Percentiles rank a stretch among this genome's conserved stretches.
These are phyloP conservation scores for Capsicum rhomboideum DNA, from an alignment of 257 asterid species.

Conservation along the genomic window DNA sequence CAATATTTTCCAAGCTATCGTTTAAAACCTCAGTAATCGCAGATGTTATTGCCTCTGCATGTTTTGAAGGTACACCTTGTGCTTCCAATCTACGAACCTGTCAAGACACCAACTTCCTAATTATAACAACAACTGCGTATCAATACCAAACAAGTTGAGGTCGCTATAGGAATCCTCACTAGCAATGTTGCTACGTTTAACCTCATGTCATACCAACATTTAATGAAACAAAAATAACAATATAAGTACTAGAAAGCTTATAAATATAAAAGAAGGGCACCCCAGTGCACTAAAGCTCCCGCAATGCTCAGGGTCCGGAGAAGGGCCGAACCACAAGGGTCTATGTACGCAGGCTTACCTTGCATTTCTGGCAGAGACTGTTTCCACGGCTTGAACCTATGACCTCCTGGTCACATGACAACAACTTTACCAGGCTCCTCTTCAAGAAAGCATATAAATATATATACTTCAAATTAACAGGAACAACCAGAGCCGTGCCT, in stretches of 20 bases:
- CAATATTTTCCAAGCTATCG: conserved; percentile 46
- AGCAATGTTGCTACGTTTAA: neutral
- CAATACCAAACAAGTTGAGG: neutral
- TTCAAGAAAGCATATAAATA: neutral
- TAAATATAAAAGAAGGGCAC: neutral
- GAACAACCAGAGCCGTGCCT: neutral
- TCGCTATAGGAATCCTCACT: neutral
- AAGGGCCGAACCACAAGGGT: too few species aligned
- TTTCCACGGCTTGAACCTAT: too few species aligned
- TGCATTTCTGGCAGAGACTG: too few species aligned
- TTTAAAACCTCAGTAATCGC: conserved; percentile 46
- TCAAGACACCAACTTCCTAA: neutral
- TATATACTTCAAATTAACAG: neutral
- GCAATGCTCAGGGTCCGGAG: too few species aligned
- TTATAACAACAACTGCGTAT: neutral
- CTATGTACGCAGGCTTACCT: too few species aligned
- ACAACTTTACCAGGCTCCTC: too few species aligned
- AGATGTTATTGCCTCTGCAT: conserved; percentile 63
- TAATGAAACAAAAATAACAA: neutral
- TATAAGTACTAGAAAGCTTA: neutral
- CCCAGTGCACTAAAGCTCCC: too few species aligned
- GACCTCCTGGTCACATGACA: too few species aligned
- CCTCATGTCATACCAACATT: neutral
- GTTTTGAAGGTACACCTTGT: conserved; percentile 45
- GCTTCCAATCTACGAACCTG: conserved; percentile 63